Evolutionary conservation across 164 flowering plant genomes (phyloP).

Genomic region (Berberis vulgaris): DNA sequence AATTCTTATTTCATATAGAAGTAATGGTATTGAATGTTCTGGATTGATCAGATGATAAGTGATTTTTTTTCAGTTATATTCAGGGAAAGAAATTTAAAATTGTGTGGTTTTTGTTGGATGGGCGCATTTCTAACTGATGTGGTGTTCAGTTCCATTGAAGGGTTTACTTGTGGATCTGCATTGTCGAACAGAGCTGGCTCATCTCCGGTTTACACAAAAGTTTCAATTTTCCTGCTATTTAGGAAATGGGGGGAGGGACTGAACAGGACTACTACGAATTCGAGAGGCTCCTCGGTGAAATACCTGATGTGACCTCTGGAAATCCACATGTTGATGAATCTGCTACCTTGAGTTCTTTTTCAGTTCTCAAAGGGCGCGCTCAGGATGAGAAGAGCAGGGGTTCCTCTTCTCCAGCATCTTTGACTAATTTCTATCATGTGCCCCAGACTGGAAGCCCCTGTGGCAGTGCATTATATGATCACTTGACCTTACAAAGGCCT

Average conservation of each 20-base stretch:
- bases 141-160: conserved; percentile 11
- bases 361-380: conserved; percentile 11
- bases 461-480: conserved; percentile 11
- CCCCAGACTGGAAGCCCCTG: conserved; percentile 9
- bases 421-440: conserved; percentile 13
- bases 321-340: conserved; percentile 29
- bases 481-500: conserved; percentile 15
- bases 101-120: background rate
- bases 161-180: conserved; percentile 15
- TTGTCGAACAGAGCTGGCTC: conserved; percentile 17
- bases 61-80: background rate
- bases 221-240: conserved; percentile 9
- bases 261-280: conserved; percentile 40
- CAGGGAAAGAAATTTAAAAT: no score
- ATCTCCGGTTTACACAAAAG: conserved; percentile 6
- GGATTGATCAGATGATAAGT: background rate
- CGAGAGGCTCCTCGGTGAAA: conserved; percentile 54
- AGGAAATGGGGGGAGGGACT: conserved; percentile 28
- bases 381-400: conserved; percentile 7
- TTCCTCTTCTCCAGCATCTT: conserved; percentile 10
- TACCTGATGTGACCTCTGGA: conserved; percentile 42
- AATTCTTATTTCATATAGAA: no score
- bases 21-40: no score
- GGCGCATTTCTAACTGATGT: background rate
- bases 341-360: conserved; percentile 8